Conservation (phyloP, 1,284 basidiomycete genomes). For the Cryptococcus hybrid region DNA sequence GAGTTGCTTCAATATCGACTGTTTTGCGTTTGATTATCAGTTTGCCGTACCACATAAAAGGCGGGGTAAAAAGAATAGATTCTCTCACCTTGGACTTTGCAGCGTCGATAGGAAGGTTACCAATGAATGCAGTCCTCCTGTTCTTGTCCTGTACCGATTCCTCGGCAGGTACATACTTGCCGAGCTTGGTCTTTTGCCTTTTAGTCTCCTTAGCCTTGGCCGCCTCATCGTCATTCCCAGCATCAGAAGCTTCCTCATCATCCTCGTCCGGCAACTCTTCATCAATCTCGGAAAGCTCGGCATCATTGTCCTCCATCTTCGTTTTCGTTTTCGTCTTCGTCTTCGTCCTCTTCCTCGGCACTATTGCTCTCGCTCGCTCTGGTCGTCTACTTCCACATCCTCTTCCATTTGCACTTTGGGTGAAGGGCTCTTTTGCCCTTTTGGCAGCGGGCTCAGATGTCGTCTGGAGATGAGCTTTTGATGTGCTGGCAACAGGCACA, state of each 20-base stretch:
- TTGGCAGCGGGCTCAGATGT: conserved; percentile 6
- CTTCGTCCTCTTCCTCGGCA: conserved; percentile 10
- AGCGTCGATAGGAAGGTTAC: conserved; percentile 77
- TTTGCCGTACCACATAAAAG: conserved; percentile 13
- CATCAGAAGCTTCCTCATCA: conserved; percentile 18
- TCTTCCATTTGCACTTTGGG: not conserved
- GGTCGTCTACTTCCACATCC: too few relatives aligned
- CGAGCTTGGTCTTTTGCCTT: conserved; percentile 20
- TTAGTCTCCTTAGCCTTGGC: conserved; percentile 28
- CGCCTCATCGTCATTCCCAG: conserved; percentile 36
- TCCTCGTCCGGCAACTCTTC: conserved; percentile 16
- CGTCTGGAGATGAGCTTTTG: conserved; percentile 8
- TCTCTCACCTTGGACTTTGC: conserved; percentile 71
- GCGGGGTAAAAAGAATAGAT: conserved; percentile 5
- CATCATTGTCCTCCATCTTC: conserved; percentile 8
- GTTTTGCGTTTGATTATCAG: conserved; percentile 19
- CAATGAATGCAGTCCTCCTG: conserved; percentile 86
- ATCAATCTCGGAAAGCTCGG: conserved; percentile 18
- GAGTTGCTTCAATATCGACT: conserved; percentile 58
- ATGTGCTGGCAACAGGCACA: conserved; percentile 18
- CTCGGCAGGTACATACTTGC: conserved; percentile 58
- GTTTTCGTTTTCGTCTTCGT: conserved; percentile 17
- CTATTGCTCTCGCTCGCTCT: conserved; percentile 10
- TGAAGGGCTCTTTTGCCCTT: conserved; percentile 13
- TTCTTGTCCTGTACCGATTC: conserved; percentile 71